Evolutionary conservation across 768 basidiomycete genomes (phyloP).

Genomic region (Zangia roseola): DNA sequence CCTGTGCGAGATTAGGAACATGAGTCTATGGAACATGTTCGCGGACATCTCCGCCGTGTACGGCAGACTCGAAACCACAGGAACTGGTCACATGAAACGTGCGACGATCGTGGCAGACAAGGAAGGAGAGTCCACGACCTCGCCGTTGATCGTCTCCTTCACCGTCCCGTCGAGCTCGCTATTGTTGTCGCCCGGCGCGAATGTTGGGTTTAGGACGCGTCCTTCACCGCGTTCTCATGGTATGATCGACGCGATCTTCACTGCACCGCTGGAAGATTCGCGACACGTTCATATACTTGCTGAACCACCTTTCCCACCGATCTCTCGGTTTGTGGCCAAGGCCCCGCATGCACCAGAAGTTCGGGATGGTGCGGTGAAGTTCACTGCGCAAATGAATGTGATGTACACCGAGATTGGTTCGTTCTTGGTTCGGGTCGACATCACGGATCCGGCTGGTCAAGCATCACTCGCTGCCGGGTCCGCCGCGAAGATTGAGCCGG

Average conservation of each 20-base stretch:
- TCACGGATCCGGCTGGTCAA: conserved; percentile 22
- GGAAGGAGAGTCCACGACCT: conserved; percentile 14
- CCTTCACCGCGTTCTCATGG: conserved; percentile 11
- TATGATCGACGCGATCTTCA: conserved; percentile 21
- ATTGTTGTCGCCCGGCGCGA: conserved; percentile 10
- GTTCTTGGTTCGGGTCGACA: conserved; percentile 20
- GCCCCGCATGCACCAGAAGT: background rate
- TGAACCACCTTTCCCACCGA: conserved; percentile 13
- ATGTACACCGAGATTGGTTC: conserved; percentile 14
- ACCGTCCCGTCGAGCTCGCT: conserved; percentile 16
- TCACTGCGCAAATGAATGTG: conserved; percentile 17
- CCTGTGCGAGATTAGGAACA: conserved; percentile 22
- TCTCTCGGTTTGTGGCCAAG: conserved; percentile 7
- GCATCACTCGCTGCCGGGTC: conserved; percentile 16
- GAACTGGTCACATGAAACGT: conserved; percentile 15
- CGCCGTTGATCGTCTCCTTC: conserved; percentile 27
- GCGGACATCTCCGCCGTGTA: conserved; percentile 19
- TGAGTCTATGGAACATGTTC: conserved; percentile 17
- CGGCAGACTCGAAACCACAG: conserved; percentile 19
- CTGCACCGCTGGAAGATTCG: conserved; percentile 16
- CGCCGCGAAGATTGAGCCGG: conserved; percentile 16
- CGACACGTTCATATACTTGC: conserved; percentile 25
- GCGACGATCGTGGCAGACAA: conserved; percentile 20
- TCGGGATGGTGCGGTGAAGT: conserved; percentile 14
- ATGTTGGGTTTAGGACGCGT: conserved; percentile 20